Conservation (phyloP, 1,139 yeast species). For the Zygosaccharomyces pseudobailii region DNA sequence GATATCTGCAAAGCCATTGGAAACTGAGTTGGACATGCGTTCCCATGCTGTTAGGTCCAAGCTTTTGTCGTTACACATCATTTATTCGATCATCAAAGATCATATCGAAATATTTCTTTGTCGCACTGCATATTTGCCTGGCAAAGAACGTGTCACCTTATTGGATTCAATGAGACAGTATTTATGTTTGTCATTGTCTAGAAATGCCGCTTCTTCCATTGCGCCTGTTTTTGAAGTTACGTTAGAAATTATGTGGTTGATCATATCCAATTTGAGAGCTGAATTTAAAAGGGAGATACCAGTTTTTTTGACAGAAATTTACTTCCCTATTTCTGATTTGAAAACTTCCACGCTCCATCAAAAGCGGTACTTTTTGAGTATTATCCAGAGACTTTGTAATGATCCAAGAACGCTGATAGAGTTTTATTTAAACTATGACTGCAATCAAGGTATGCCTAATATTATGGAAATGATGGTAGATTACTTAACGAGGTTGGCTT, state of each 20-base stretch:
- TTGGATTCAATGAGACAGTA: slow-evolving; percentile 83
- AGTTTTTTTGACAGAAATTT: slow-evolving; percentile 87
- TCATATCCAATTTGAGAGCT: slow-evolving; percentile 74
- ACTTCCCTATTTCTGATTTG: slow-evolving; percentile 91
- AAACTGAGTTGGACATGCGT: slow-evolving; percentile 76
- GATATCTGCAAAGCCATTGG: slow-evolving; percentile 76
- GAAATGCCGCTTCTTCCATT: slow-evolving; percentile 89
- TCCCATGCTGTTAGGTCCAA: slow-evolving; percentile 92
- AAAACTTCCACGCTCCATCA: slow-evolving; percentile 89
- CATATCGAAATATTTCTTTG: slow-evolving; percentile 81
- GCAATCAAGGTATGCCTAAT: slow-evolving; percentile 80
- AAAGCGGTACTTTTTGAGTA: slow-evolving; percentile 75
- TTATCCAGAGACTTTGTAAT: slow-evolving; percentile 73
- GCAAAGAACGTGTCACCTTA: slow-evolving; percentile 58
- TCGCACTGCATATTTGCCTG: slow-evolving; percentile 54
- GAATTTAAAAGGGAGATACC: slow-evolving; percentile 92
- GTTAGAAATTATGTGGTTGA: slow-evolving; percentile 87
- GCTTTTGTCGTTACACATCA: slow-evolving; percentile 77
- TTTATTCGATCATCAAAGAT: slow-evolving; percentile 79
- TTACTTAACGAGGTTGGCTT: slow-evolving; percentile 67
- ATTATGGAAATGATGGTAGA: slow-evolving; percentile 79
- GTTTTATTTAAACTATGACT: slow-evolving; percentile 89
- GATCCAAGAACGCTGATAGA: slow-evolving; percentile 92
- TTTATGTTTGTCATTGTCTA: slow-evolving; percentile 71
- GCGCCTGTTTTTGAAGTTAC: slow-evolving; percentile 92